Evolutionary conservation across 2,329 filamentous ascomycete genomes (phyloP).

Genomic region (Aspergillus ochraceus): DNA sequence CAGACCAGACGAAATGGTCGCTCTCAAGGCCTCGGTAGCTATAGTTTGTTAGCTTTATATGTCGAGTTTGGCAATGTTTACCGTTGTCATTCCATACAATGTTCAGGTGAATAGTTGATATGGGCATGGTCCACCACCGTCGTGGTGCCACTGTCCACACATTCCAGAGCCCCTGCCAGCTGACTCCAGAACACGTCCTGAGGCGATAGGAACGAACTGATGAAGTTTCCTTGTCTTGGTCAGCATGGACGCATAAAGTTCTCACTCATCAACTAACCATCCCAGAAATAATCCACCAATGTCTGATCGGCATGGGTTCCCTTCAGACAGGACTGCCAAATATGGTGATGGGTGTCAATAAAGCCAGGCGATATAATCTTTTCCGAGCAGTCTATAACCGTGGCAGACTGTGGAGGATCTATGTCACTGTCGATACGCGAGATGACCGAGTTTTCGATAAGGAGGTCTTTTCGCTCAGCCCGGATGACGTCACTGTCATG

Average conservation of each 20-base stretch:
- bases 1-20: background rate
- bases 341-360: background rate
- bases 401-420: background rate
- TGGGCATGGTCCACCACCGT: background rate
- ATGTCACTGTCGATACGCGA: background rate
- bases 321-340: background rate
- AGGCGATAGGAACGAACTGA: background rate
- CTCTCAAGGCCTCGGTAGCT: background rate
- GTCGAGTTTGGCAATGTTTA: background rate
- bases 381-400: background rate
- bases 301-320: background rate
- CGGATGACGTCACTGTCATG: background rate
- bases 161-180: background rate
- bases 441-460: background rate
- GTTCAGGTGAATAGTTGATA: background rate
- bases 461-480: background rate
- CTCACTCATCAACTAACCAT: background rate
- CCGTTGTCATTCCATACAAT: background rate
- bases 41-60: background rate
- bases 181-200: background rate
- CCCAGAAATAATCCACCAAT: background rate
- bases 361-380: background rate
- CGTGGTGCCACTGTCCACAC: background rate
- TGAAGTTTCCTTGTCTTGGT: background rate
- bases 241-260: background rate